These are phyloP conservation scores for Fusarium illudens DNA, from an alignment of 2,329 filamentous ascomycete species.

Conservation along the genomic window DNA sequence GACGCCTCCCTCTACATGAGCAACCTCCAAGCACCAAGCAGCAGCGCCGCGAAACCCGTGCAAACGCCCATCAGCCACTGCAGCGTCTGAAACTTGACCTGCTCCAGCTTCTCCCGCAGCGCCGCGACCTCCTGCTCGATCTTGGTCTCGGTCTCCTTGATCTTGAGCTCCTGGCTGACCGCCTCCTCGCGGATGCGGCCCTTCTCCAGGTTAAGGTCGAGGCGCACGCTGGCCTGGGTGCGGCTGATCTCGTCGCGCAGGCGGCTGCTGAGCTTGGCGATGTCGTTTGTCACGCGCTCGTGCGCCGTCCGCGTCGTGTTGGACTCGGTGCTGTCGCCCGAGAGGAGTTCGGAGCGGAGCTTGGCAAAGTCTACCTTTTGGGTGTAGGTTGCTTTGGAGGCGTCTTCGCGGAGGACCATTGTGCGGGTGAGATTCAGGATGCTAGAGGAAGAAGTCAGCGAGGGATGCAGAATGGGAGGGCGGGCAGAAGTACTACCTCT, in stretches of 20 bases:
- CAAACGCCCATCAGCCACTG: slow-evolving; percentile 96
- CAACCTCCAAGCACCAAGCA: slow-evolving; percentile 75
- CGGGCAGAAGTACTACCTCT: slow-evolving; percentile 73
- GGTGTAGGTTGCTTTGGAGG: slow-evolving; percentile 79
- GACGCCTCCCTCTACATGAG: slow-evolving; percentile 61
- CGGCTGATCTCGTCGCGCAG: slow-evolving; percentile 93
- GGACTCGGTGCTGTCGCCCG: slow-evolving; percentile 89
- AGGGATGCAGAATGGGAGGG: background rate
- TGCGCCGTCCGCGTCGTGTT: slow-evolving; percentile 88
- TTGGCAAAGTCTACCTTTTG: slow-evolving; percentile 99
- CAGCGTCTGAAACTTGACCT: slow-evolving; percentile 96
- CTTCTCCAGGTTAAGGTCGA: slow-evolving; percentile 97
- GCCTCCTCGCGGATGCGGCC: slow-evolving; percentile 95
- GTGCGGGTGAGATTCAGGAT: slow-evolving; percentile 97
- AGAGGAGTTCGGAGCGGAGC: slow-evolving; percentile 91
- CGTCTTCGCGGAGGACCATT: slow-evolving; percentile 96
- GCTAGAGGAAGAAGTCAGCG: slow-evolving; percentile 51
- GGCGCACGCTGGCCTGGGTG: slow-evolving; percentile 89
- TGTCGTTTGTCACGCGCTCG: slow-evolving; percentile 91
- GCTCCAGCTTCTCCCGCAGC: slow-evolving; percentile 89
- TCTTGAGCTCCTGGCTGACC: slow-evolving; percentile 94
- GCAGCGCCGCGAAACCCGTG: slow-evolving; percentile 71
- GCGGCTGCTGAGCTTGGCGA: slow-evolving; percentile 89
- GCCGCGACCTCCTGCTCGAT: slow-evolving; percentile 98
- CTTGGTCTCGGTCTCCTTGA: slow-evolving; percentile 98